phyloP scores from a whole-genome alignment of 1,284 basidiomycete species.

The Lentinula novae-zelandiae region DNA sequence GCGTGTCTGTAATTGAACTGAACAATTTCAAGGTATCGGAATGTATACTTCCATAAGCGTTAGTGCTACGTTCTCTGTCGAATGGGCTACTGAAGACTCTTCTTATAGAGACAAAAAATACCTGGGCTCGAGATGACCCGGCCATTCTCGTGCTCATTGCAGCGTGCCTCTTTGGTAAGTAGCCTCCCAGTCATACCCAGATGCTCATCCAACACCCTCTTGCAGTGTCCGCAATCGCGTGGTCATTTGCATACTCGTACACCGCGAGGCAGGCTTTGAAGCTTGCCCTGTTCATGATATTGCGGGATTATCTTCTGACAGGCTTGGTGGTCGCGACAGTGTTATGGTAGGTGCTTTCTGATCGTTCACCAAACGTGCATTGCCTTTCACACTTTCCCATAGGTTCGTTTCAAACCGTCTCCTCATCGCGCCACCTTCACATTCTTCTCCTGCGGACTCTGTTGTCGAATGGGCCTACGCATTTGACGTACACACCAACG shows the following conservation, averaged over 20 bases:
- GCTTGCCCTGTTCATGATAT: constrained; percentile 76
- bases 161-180: constrained; percentile 70
- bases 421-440: constrained; percentile 70
- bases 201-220: background rate
- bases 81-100: constrained; percentile 2
- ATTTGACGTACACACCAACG: constrained; percentile 93
- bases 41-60: constrained; percentile 93
- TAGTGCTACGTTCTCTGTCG: constrained; percentile 21
- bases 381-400: background rate
- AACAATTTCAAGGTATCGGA: constrained; percentile 61
- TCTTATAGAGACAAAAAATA: constrained; percentile 89
- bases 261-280: constrained; percentile 51
- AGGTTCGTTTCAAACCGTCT: constrained; percentile 73
- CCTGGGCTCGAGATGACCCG: constrained; percentile 94
- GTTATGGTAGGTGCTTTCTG: constrained; percentile 56
- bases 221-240: constrained; percentile 73
- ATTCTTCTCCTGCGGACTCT: constrained; percentile 69
- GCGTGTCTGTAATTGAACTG: constrained; percentile 11
- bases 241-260: constrained; percentile 82
- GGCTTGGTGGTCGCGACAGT: constrained; percentile 74
- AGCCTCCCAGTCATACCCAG: background rate
- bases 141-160: constrained; percentile 86
- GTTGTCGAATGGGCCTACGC: constrained; percentile 88
- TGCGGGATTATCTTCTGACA: constrained; percentile 81
- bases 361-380: background rate